These are phyloP conservation scores for Picea engelmannii DNA, from an alignment of 83 land plant genomes.

Conservation along the genomic window DNA sequence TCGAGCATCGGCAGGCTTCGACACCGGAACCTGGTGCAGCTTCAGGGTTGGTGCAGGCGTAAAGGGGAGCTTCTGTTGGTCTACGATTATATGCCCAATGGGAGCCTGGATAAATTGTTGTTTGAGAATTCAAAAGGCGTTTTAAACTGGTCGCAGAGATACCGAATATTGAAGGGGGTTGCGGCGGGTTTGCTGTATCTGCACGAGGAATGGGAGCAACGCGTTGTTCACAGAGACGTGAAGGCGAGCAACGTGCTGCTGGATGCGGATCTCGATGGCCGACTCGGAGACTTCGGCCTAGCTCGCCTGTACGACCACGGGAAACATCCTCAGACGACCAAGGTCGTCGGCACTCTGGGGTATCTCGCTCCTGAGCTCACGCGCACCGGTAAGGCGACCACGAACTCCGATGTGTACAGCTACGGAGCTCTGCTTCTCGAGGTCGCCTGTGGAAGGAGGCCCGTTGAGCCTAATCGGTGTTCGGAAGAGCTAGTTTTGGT, in stretches of 20 bases:
- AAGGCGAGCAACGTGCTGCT: slow-evolving; percentile 1
- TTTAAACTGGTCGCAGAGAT: not conserved
- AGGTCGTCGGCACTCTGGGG: not conserved
- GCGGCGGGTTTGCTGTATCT: not conserved
- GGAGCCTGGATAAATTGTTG: slow-evolving; percentile 1
- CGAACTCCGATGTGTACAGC: not conserved
- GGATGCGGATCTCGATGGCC: not conserved
- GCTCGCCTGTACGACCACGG: not conserved
- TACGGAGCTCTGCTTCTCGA: not conserved
- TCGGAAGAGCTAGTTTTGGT: slow-evolving; percentile 1
- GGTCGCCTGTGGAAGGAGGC: not conserved
- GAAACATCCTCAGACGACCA: not conserved
- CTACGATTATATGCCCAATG: not conserved
- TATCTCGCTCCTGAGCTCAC: too few species aligned
- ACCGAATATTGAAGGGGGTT: not conserved
- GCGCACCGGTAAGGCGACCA: not conserved
- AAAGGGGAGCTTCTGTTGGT: too few species aligned
- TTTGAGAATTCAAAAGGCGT: too few species aligned
- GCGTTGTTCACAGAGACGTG: not conserved
- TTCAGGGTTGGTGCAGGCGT: too few species aligned
- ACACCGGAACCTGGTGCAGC: too few species aligned
- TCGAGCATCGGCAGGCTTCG: too few species aligned
- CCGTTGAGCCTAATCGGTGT: not conserved
- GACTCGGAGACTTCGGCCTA: slow-evolving; percentile 1
- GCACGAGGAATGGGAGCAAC: slow-evolving; percentile 4